Conservation (phyloP, 352 stramenopile species). For the Globisporangium splendens region DNA sequence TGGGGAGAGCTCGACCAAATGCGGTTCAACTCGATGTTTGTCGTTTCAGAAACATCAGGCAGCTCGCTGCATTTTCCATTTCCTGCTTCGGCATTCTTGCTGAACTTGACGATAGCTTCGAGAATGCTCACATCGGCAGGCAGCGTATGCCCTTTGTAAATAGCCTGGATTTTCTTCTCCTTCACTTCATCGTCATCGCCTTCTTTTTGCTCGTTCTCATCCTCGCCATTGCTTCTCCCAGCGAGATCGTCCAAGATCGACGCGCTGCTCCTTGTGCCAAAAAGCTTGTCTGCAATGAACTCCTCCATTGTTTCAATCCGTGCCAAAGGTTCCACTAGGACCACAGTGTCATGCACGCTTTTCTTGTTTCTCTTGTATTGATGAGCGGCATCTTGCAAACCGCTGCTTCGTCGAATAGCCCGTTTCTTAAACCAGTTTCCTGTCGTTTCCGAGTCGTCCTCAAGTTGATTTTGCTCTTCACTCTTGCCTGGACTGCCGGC, state of each 20-base stretch:
- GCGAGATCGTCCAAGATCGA: slow-evolving; percentile 34
- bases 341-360: slow-evolving; percentile 58
- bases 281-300: slow-evolving; percentile 69
- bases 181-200: slow-evolving; percentile 24
- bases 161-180: slow-evolving; percentile 36
- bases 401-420: slow-evolving; percentile 13
- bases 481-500: slow-evolving; percentile 33
- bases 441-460: slow-evolving; percentile 12
- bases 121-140: slow-evolving; percentile 50
- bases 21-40: slow-evolving; percentile 14
- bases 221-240: slow-evolving; percentile 12
- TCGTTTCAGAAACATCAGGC: slow-evolving; percentile 3
- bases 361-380: slow-evolving; percentile 34
- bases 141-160: slow-evolving; percentile 34
- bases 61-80: slow-evolving; percentile 1
- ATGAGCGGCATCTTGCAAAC: not conserved
- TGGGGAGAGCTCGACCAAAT: slow-evolving; percentile 49
- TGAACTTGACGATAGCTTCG: slow-evolving; percentile 65
- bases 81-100: slow-evolving; percentile 2
- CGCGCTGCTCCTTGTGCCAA: slow-evolving; percentile 25
- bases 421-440: slow-evolving; percentile 26
- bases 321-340: slow-evolving; percentile 71
- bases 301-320: slow-evolving; percentile 77
- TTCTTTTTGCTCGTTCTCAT: slow-evolving; percentile 20
- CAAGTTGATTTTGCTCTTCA: not conserved